Percentiles rank a stretch among this genome's conserved stretches.
Conservation (phyloP, 768 basidiomycete species). For the Neoboletus brunneissimus region DNA sequence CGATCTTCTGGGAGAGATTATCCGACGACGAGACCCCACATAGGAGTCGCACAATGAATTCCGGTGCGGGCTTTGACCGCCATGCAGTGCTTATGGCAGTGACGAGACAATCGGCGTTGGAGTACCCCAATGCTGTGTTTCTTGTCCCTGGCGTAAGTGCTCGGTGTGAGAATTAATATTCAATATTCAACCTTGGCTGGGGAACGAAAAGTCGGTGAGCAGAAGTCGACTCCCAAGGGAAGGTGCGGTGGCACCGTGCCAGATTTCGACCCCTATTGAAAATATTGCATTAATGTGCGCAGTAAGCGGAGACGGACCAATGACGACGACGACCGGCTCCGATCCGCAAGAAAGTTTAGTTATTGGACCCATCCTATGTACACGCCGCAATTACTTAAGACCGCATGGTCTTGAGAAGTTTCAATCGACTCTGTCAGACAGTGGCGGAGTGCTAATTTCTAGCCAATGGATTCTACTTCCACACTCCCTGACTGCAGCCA, state of each 20-base stretch:
- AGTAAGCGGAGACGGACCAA: neutral
- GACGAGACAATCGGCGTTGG: neutral
- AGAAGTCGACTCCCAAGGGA: constrained; percentile 8
- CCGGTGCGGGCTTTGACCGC: constrained; percentile 2
- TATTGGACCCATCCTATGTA: neutral
- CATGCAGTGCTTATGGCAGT: neutral
- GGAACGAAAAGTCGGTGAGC: neutral
- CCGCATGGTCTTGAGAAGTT: neutral
- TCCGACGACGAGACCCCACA: neutral
- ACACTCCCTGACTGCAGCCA: constrained; percentile 24
- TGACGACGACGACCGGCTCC: constrained; percentile 1
- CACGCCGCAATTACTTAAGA: constrained; percentile 1
- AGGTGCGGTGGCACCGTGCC: neutral
- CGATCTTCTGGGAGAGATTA: neutral
- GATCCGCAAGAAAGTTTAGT: constrained; percentile 11
- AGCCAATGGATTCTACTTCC: constrained; percentile 13
- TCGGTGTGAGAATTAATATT: constrained; percentile 7
- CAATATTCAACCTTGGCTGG: too few relatives aligned
- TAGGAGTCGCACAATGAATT: neutral
- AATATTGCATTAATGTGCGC: too few relatives aligned
- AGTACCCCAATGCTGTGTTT: constrained; percentile 4
- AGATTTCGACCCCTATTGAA: neutral
- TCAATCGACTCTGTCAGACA: neutral
- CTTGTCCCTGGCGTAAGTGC: neutral
- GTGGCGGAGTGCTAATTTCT: constrained; percentile 22